Evolutionary conservation across 1,139 yeast species (phyloP).

Genomic region (Saccharomyces hybrid): DNA sequence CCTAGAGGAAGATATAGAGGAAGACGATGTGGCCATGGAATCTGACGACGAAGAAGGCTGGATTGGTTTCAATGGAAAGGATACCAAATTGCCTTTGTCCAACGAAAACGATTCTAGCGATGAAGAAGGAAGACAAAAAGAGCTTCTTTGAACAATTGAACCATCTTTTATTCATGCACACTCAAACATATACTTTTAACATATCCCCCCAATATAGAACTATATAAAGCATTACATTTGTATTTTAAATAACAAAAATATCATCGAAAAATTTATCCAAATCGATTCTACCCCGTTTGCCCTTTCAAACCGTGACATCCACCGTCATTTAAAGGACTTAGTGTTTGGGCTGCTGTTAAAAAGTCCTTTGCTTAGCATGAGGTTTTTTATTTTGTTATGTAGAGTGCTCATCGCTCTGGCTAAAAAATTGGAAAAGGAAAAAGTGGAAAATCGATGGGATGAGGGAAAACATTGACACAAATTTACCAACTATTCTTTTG

Average conservation of each 20-base stretch:
- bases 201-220: constrained; percentile 2
- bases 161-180: neutral
- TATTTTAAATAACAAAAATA: neutral
- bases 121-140: constrained; percentile 16
- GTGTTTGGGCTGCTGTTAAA: neutral
- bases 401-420: neutral
- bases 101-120: constrained; percentile 18
- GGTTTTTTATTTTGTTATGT: neutral
- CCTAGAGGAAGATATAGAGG: constrained; percentile 25
- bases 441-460: neutral
- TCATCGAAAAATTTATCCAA: constrained; percentile 1
- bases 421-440: neutral
- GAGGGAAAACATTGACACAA: neutral
- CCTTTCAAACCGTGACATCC: neutral
- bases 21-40: constrained; percentile 20
- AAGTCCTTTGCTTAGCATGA: neutral
- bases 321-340: neutral
- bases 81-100: constrained; percentile 17
- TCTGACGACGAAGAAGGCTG: constrained; percentile 27
- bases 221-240: constrained; percentile 1
- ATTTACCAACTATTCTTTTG: neutral
- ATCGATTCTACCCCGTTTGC: neutral
- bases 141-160: neutral
- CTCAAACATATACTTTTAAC: neutral
- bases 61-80: constrained; percentile 26